Conservation (phyloP, 768 basidiomycete species). For the Filobasidium floriforme region DNA sequence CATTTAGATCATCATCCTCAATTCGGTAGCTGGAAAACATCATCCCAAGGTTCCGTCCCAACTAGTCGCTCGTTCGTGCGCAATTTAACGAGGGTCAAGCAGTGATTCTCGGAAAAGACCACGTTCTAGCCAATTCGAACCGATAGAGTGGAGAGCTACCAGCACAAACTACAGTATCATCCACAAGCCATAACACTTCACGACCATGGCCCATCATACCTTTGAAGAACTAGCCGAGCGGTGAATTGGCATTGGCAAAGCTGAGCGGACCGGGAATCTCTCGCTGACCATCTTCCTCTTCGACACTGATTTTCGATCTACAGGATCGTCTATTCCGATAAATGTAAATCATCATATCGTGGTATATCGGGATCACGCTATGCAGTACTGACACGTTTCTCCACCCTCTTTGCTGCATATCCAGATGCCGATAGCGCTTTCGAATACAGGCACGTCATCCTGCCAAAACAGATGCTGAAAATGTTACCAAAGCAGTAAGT, state of each 20-base stretch:
- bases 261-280: no score
- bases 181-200: not conserved
- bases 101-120: no score
- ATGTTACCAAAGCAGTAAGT: conserved; percentile 65
- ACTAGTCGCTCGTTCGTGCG: no score
- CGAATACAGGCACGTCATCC: conserved; percentile 88
- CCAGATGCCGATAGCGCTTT: conserved; percentile 73
- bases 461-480: conserved; percentile 90
- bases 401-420: not conserved
- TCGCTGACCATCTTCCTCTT: not conserved
- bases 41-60: no score
- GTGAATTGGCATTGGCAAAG: conserved; percentile 22
- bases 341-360: conserved; percentile 30
- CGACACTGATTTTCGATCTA: not conserved
- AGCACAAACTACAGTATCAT: not conserved
- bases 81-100: not conserved
- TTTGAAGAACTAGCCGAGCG: conserved; percentile 42
- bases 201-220: conserved; percentile 22
- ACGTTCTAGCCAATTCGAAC: no score
- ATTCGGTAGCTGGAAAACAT: no score
- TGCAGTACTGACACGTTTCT: not conserved
- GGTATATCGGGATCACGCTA: no score
- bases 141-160: not conserved
- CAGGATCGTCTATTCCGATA: conserved; percentile 44
- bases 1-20: no score